phyloP scores from a whole-genome alignment of 176 grass and related monocot species.

The bread wheat (Triticum aestivum) region IWGSC_CS_RefSeq_v2.1 NC_057808.1:235335385-235335884 shows the following conservation, averaged over 20 bases:
- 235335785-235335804: too few species aligned
- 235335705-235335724: too few species aligned
- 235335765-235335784: too few species aligned
- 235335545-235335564: constrained; percentile 12
- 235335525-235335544: constrained; percentile 9
- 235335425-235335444: neutral
- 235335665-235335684: too few species aligned
- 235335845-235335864: too few species aligned
- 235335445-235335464: neutral
- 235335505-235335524: neutral
- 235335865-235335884: too few species aligned
- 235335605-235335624: neutral
- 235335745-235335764: too few species aligned
- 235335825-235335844: too few species aligned
- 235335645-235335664: neutral
- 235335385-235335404: neutral
- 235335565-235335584: neutral
- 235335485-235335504: neutral
- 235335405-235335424: neutral
- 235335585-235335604: neutral
- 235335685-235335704: too few species aligned
- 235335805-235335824: too few species aligned
- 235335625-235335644: neutral
- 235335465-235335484: constrained; percentile 8
- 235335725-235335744: too few species aligned